phyloP scores from a whole-genome alignment of 768 basidiomycete genomes.

The Trametes elegans region DNA sequence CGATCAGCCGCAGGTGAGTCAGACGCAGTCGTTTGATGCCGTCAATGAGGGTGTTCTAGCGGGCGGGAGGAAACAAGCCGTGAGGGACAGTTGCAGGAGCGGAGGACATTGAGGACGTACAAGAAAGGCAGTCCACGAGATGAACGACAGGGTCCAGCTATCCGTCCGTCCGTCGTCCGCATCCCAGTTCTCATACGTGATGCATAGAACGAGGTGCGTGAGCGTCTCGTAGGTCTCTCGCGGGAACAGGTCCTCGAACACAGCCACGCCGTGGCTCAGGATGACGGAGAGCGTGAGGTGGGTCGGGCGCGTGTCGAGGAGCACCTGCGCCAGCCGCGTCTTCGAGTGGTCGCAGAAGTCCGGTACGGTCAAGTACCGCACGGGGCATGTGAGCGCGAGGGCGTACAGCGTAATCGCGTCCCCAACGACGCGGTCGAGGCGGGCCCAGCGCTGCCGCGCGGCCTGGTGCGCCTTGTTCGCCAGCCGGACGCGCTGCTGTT shows the following conservation, averaged over 20 bases:
- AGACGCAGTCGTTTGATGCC: background rate
- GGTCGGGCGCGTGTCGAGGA: background rate
- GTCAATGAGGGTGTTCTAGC: background rate
- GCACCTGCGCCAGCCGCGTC: background rate
- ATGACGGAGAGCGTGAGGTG: background rate
- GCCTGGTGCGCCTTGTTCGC: background rate
- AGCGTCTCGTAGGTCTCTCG: background rate
- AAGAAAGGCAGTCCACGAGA: background rate
- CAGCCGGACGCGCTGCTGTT: background rate
- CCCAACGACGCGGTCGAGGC: background rate
- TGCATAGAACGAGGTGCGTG: background rate
- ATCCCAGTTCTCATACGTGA: background rate
- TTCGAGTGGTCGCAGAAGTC: background rate
- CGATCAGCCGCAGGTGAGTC: background rate
- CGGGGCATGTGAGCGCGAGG: background rate
- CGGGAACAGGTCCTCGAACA: background rate
- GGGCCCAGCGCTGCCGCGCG: background rate
- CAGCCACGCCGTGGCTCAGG: background rate
- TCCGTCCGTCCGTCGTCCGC: background rate
- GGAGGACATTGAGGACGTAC: background rate
- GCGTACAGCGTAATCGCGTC: background rate
- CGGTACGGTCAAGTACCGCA: background rate
- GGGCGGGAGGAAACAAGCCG: background rate
- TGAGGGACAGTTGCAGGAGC: background rate
- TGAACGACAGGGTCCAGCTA: background rate